Percentiles rank a stretch among this genome's conserved stretches.
Evolutionary conservation across 2,329 filamentous ascomycete species (phyloP).

Genomic region (Talaromyces marneffei): DNA sequence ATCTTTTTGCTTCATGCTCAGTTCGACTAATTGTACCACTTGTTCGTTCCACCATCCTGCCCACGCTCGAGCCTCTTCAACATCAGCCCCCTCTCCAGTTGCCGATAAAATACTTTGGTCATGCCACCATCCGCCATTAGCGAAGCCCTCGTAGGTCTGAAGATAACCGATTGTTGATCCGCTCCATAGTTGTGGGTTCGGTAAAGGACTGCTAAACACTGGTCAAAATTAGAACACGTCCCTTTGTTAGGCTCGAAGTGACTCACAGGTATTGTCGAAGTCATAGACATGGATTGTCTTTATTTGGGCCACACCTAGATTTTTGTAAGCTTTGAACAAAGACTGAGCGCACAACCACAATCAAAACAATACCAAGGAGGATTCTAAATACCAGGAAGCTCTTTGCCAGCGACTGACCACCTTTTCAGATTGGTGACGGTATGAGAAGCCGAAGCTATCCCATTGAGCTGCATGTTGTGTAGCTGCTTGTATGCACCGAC

Average conservation of each 20-base stretch:
- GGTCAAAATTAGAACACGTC: conserved; percentile 4
- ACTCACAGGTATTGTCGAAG: conserved; percentile 85
- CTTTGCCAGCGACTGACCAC: conserved; percentile 73
- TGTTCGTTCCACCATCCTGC: conserved; percentile 95
- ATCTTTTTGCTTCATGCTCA: conserved; percentile 79
- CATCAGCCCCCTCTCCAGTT: conserved; percentile 74
- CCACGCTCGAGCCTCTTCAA: conserved; percentile 80
- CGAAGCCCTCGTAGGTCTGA: conserved; percentile 67
- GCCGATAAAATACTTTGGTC: conserved; percentile 78
- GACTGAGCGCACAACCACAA: conserved; percentile 17
- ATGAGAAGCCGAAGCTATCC: conserved; percentile 24
- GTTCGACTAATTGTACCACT: conserved; percentile 68
- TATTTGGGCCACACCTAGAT: conserved; percentile 58
- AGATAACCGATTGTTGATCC: conserved; percentile 69
- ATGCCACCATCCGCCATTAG: conserved; percentile 95
- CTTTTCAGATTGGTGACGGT: conserved; percentile 72
- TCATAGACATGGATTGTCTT: conserved; percentile 88
- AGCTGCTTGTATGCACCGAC: conserved; percentile 12
- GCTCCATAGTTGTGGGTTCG: conserved; percentile 84
- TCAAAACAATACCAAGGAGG: too few relatives aligned
- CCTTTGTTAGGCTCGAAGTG: conserved; percentile 7
- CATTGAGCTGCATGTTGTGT: conserved; percentile 25
- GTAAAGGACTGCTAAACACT: conserved; percentile 89
- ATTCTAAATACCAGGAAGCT: conserved; percentile 55
- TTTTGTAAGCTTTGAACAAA: not conserved